A percentile compares a stretch with the other conserved stretches of the same genome.
phyloP scores from a whole-genome alignment of 225 moss, liverwort and hornwort genomes.

The Thuidium tamariscinum region DNA sequence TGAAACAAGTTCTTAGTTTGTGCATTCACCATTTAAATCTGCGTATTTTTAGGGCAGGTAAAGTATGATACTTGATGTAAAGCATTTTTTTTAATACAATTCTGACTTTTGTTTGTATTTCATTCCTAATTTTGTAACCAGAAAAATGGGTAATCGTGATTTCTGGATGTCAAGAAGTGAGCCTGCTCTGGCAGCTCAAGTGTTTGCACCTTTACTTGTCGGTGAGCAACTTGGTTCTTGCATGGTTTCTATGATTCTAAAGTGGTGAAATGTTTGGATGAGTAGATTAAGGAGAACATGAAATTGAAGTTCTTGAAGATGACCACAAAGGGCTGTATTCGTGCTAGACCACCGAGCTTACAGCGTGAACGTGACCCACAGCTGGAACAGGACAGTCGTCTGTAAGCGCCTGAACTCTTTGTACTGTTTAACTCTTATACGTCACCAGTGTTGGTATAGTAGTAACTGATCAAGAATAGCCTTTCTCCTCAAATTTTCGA shows the following conservation, averaged over 20 bases:
- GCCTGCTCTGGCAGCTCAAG: not conserved
- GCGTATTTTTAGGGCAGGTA: slow-evolving; percentile 41
- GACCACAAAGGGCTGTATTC: slow-evolving; percentile 56
- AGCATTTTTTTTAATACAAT: not conserved
- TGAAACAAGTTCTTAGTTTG: not conserved
- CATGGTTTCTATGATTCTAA: not conserved
- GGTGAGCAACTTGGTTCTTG: not conserved
- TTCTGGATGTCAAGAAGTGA: not conserved
- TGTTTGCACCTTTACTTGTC: not conserved
- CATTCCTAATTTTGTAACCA: not conserved
- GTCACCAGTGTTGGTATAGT: not conserved
- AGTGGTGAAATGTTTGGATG: slow-evolving; percentile 6
- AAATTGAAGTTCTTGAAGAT: slow-evolving; percentile 70
- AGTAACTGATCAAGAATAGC: not conserved
- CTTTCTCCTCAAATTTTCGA: not conserved
- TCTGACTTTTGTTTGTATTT: not conserved
- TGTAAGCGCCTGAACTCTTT: slow-evolving; percentile 40
- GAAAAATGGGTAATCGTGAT: not conserved
- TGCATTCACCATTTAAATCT: not conserved
- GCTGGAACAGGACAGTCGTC: slow-evolving; percentile 58
- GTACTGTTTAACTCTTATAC: not conserved
- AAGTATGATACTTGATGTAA: not conserved
- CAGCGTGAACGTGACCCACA: slow-evolving; percentile 65
- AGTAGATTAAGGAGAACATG: slow-evolving; percentile 76
- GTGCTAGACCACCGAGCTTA: slow-evolving; percentile 52